Conservation (phyloP, 116 monocot genomes). For the Thalassia testudinum region DNA sequence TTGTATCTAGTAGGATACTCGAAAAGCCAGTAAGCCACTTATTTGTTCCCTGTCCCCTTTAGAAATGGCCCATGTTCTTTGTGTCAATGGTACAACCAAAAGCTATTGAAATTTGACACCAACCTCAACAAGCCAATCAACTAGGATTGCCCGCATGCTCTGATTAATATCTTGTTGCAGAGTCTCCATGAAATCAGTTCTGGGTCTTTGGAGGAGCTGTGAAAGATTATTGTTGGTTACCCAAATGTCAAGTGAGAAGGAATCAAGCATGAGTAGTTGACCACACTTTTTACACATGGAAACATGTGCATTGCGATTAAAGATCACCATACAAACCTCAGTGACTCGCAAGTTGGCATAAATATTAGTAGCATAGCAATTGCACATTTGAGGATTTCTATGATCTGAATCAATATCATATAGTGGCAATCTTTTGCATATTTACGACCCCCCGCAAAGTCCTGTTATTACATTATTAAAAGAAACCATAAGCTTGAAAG, state of each 20-base stretch:
- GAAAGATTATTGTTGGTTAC: not conserved
- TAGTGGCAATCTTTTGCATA: constrained; percentile 5
- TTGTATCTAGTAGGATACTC: too few species aligned
- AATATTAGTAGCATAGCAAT: constrained; percentile 53
- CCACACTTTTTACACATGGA: not conserved
- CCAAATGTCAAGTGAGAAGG: not conserved
- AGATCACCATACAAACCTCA: constrained; percentile 34
- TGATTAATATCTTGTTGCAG: constrained; percentile 76
- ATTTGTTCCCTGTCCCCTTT: too few species aligned
- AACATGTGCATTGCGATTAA: not conserved
- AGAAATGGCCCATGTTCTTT: too few species aligned
- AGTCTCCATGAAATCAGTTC: constrained; percentile 58
- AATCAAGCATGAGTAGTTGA: too few species aligned
- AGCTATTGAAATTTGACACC: too few species aligned
- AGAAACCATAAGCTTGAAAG: too few species aligned
- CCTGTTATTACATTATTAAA: too few species aligned
- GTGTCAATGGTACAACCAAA: too few species aligned
- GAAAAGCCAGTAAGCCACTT: too few species aligned
- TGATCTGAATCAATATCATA: constrained; percentile 63
- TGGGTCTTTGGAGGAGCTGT: constrained; percentile 58
- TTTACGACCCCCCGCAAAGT: too few species aligned
- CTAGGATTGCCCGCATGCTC: constrained; percentile 70
- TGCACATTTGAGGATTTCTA: constrained; percentile 76
- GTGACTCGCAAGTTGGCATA: constrained; percentile 47
- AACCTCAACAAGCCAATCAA: constrained; percentile 99